Evolutionary conservation across 2,329 filamentous ascomycete genomes (phyloP), one percentile per base, ranked within the genome.

Genomic region (Juglanconis oblonga): DNA sequence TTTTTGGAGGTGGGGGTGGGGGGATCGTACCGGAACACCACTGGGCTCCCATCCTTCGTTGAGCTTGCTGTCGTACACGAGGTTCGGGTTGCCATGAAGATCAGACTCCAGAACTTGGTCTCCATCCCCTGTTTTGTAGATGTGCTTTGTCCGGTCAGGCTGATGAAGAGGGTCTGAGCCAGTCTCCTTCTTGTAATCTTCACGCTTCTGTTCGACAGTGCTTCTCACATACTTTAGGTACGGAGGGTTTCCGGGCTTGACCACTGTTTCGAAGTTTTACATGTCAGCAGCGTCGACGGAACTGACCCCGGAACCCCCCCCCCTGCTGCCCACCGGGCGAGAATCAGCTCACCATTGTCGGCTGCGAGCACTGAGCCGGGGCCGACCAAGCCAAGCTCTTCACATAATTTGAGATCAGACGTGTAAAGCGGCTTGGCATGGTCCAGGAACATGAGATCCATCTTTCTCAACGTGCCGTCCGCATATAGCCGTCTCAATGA

Each of bases 351-450:
- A 70, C 71, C 77, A 68, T 91, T 91, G 68, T 91, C 88, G 1
- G 88, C 88, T 0, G 82, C 86, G 24, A 89, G 73, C 0, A 89
- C 80, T 1, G 82, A 82, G 0, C 89, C 89, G 0, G 81, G 78
- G 0, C 76, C 77, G 3, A 95, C 77, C 40, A 94, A 71, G 0
- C 80, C 81, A 5, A 93, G 75, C 44, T 89, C 80, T 74, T 95
- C 91, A 69, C 87, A 91, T 0, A 92, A 80, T 74, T 92, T 92
- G 62, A 94, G 73, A 67, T 95, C 91, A 0, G 83, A 81, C 1
- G 83, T 84, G 70, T 94, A 95, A 0, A 87, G 83, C 0, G 88
- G 87, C 73, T 94, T 93, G 73, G 88, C 88, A 72, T 95, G 91
- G 68, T 95, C 91, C 40, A 95, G 76, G 72, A 95, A 94, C 72